Base-by-base conservation (phyloP, 768 basidiomycete species). In the Pleurotus tuber-regium region DNA sequence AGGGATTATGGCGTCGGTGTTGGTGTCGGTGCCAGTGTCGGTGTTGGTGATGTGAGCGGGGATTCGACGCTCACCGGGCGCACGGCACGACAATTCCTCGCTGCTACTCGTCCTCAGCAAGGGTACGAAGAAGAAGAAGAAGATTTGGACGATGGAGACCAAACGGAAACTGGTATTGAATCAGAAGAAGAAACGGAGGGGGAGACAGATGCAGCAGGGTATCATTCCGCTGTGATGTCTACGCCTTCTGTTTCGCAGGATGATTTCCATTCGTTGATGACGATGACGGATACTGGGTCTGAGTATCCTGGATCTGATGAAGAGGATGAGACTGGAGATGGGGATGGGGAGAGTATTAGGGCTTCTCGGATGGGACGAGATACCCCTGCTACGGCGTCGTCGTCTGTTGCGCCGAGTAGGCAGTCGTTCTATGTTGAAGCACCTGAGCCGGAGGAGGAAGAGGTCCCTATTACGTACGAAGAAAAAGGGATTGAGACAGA, bases 161-260 rank as follows among this genome's bases (percentile, higher is more conserved):
- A 85, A 68, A 86, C 84, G 0, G 87, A 84, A 36, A 76, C 77
- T 1, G 87, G 83, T 43, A 79, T 80, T 0, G 87, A 86, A 53
- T 83, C 83, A 0, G 88, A 89, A 51, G 77, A 78, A 0, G 84
- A 84, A 54, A 83, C 82, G 2, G 84, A 86, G 36, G 66, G 63
- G 28, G 88, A 84, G 14, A 83, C 91, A 53, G 92, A 89, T 59
- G 75, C 85, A 1, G 92, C 95, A 63, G 94, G 92, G 1, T 72
- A 84, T 39, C 83, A 86, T 62, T 91, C 75, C 55, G 71, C 77
- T 54, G 83, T 79, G 57, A 75, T 80, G 65, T 84, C 83, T 1
- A 87, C 90, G 3, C 73, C 76, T 3, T 83, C 81, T 3, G 78
- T 78, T 52, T 86, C 87, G 43, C 70, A 69, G 25, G 83, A 87